These are phyloP conservation scores for Rosa chinensis DNA, from an alignment of 306 rosid species.

Conservation along the genomic window DNA sequence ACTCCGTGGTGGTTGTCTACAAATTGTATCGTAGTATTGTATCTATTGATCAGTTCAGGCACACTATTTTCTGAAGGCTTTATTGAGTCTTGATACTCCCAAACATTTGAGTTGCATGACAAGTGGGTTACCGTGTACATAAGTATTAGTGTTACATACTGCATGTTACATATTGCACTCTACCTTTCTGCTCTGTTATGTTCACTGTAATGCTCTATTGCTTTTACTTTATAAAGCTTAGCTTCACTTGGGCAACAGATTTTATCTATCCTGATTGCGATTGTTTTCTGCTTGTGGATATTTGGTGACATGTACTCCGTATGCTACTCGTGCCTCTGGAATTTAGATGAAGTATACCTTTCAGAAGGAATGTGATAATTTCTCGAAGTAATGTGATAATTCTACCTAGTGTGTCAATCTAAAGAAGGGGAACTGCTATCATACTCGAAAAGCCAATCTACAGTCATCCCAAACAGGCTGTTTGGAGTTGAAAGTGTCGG, in stretches of 20 bases:
- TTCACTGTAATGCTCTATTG: not conserved
- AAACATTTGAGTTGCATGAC: conserved; percentile 9
- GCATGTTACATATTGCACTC: not conserved
- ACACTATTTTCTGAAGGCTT: no score
- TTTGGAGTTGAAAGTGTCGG: no score
- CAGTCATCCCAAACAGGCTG: no score
- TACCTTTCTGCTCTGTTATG: not conserved
- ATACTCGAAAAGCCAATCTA: no score
- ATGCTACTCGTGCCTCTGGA: not conserved
- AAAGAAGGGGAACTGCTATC: no score
- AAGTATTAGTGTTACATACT: no score
- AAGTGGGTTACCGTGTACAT: no score
- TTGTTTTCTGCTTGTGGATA: no score
- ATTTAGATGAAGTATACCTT: not conserved
- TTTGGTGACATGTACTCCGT: not conserved
- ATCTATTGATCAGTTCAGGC: not conserved
- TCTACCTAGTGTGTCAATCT: no score
- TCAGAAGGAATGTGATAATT: no score
- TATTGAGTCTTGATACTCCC: not conserved
- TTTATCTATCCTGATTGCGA: not conserved
- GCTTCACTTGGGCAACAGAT: not conserved
- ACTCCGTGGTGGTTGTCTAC: conserved; percentile 69
- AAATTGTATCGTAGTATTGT: conserved; percentile 10
- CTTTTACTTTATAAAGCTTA: not conserved
- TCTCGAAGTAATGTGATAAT: no score